Evolutionary conservation across 306 rosid species (phyloP).

Genomic region (Fragaria iinumae): DNA sequence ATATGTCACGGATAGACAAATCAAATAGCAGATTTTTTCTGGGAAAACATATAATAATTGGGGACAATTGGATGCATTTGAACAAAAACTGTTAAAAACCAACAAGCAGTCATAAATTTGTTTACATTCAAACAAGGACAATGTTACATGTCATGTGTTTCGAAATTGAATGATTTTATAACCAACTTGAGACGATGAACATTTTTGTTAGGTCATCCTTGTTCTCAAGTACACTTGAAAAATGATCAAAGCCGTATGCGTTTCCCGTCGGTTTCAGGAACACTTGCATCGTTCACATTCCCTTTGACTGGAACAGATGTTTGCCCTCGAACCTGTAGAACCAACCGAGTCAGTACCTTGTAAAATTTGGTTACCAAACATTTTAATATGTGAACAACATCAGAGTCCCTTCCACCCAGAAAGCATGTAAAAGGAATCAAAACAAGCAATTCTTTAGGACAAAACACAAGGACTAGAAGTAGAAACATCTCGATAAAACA

Average conservation of each 20-base stretch:
- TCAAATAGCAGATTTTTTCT: too few relatives aligned
- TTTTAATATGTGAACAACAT: not conserved
- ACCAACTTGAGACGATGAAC: not conserved
- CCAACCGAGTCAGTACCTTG: constrained; percentile 9
- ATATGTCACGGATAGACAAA: too few relatives aligned
- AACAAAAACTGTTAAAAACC: not conserved
- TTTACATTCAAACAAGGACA: not conserved
- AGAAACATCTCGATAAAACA: not conserved
- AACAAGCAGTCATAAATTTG: not conserved
- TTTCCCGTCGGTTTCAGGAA: constrained; percentile 66
- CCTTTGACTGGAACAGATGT: constrained; percentile 38
- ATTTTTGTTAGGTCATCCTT: constrained; percentile 4
- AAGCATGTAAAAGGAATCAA: not conserved
- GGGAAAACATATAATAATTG: too few relatives aligned
- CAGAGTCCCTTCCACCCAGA: not conserved
- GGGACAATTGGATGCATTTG: too few relatives aligned
- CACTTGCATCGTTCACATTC: constrained; percentile 64
- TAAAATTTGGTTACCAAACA: not conserved
- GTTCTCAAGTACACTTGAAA: not conserved
- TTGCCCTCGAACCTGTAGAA: constrained; percentile 64
- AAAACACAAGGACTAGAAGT: not conserved
- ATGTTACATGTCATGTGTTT: not conserved
- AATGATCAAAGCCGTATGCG: constrained; percentile 45
- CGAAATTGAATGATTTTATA: constrained; percentile 17
- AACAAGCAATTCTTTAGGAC: not conserved